Conservation (phyloP, 2,329 filamentous ascomycete species). For the Penicillium sclerotiorum region DNA sequence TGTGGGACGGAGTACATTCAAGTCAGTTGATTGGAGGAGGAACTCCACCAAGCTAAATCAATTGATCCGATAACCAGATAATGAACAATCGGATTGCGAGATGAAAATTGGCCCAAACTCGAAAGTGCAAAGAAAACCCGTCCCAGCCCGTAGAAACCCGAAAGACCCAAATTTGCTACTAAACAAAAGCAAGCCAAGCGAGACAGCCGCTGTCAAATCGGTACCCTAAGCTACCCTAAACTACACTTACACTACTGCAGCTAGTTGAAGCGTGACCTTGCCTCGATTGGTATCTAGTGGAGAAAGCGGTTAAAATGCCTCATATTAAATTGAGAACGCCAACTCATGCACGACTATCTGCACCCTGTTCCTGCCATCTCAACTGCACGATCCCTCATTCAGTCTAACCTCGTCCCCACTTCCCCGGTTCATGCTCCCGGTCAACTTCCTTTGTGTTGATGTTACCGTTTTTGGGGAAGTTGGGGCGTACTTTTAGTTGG, state of each 20-base stretch:
- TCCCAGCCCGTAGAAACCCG: neutral
- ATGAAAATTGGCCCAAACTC: neutral
- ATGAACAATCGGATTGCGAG: neutral
- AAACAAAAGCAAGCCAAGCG: too few species aligned
- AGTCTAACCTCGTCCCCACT: constrained; percentile 3
- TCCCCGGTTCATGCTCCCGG: constrained; percentile 10
- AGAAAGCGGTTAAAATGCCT: constrained; percentile 19
- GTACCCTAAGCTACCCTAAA: constrained; percentile 3
- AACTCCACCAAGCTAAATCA: too few species aligned
- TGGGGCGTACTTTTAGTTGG: neutral
- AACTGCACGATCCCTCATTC: neutral
- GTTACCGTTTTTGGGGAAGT: neutral
- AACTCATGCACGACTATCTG: neutral
- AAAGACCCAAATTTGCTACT: too few species aligned
- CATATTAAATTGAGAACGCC: constrained; percentile 12
- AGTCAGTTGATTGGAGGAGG: too few species aligned
- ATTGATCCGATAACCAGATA: neutral
- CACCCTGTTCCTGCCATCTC: neutral
- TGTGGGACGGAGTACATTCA: too few species aligned
- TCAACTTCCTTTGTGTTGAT: constrained; percentile 6
- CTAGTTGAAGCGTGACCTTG: constrained; percentile 9
- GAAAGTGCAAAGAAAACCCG: too few species aligned
- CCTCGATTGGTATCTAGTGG: neutral
- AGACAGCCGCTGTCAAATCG: constrained; percentile 18
- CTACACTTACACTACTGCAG: too few species aligned